A percentile compares a stretch with the other conserved stretches of the same genome.
Conservation (phyloP, 352 stramenopile species). For the Phytopythium delawarense region DNA sequence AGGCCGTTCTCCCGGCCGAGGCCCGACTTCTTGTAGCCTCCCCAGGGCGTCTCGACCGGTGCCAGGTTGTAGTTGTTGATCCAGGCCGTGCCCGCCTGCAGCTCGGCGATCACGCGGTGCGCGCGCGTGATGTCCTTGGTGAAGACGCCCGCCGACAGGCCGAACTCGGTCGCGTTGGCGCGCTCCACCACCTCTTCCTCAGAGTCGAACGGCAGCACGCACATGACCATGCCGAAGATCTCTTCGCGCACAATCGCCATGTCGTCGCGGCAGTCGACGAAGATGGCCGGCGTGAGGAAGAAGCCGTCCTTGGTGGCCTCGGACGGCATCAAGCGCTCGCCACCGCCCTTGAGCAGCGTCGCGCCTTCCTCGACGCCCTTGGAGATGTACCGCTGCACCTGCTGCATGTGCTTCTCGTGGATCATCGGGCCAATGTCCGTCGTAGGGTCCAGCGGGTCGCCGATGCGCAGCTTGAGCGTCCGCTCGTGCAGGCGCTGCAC, state of each 20-base stretch:
- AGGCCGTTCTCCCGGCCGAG: conserved; percentile 91
- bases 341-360: conserved; percentile 54
- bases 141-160: conserved; percentile 81
- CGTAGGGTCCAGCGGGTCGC: conserved; percentile 72
- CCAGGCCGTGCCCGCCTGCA: conserved; percentile 81
- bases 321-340: conserved; percentile 44
- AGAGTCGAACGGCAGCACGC: conserved; percentile 66
- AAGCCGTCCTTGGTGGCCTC: conserved; percentile 57
- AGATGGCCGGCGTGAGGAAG: conserved; percentile 90
- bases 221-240: conserved; percentile 86
- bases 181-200: conserved; percentile 73
- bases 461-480: conserved; percentile 69
- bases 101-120: conserved; percentile 60
- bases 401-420: conserved; percentile 68
- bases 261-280: conserved; percentile 83
- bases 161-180: conserved; percentile 81
- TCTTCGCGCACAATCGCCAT: conserved; percentile 87
- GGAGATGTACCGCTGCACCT: conserved; percentile 70
- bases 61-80: conserved; percentile 91
- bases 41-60: conserved; percentile 86
- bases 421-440: conserved; percentile 90
- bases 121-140: conserved; percentile 79
- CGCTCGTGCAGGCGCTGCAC: conserved; percentile 74
- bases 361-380: conserved; percentile 53
- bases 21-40: conserved; percentile 89